Base-by-base conservation (phyloP, 331 rosid genomes). In the Quercus phellos region DNA sequence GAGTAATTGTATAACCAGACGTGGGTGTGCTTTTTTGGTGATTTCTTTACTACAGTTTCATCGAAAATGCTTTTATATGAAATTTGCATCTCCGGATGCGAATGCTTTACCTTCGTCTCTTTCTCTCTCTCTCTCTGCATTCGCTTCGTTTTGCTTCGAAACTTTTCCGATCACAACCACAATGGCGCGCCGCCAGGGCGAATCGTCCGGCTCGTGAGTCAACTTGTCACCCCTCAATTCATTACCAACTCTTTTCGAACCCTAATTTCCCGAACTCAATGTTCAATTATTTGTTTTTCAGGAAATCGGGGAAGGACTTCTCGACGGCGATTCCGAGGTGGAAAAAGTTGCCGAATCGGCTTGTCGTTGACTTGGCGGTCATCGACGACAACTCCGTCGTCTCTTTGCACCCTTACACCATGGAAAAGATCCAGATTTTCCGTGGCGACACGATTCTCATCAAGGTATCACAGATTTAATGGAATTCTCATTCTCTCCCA, bases 381-480 rank as follows among this genome's bases (percentile, higher is more conserved):
- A 83, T 87, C 84, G 93, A 89, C 14, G 93, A 89, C 46, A 89
- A 89, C 85, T 89, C 90, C 3, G 85, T 87, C 42, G 93, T 87
- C 9, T 17, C 87, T 22, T 51, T 89, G 88, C 88, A 89, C 74
- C 89, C 93, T 0, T 34, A 85, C 0, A 89, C 85, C 74, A 87
- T 89, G 93, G 93, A 87, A 75, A 87, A 83, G 78, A 77, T 87
- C 16, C 91, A 88, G 77, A 74, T 89, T 67, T 87, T 83, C 78
- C 82, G 91, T 0, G 93, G 93, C 4, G 93, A 89, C 42, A 85
- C 91, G 12, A 78, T 89, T 24, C 93, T 87, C 56, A 68, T 89
- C 58, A 89, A 89, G 88, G 93, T 83, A 9, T n/a, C 19, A 38
- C 19, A 38, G 51, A 69, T 55, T 70, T 46, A 1, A 46, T 3